Evolutionary conservation across 768 basidiomycete genomes (phyloP).

Genomic region (Rhodotorula toruloides): DNA sequence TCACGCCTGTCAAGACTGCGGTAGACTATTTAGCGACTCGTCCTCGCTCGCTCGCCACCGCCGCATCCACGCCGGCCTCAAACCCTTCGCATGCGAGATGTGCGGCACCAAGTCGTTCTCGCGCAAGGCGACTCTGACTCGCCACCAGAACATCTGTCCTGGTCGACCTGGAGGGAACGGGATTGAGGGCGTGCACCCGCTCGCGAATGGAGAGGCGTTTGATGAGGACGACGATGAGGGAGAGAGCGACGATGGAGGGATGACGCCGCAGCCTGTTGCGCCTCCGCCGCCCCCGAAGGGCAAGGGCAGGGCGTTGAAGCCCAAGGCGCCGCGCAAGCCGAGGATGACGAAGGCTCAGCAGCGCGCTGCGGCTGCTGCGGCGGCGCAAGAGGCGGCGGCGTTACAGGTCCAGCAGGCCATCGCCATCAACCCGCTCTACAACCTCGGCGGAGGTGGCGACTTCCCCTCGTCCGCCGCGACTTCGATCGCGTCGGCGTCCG

Average conservation of each 20-base stretch:
- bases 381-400: background rate
- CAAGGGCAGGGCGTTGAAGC: background rate
- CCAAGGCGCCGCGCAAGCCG: background rate
- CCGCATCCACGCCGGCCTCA: constrained; percentile 62
- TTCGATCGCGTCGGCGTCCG: background rate
- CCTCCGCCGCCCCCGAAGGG: background rate
- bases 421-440: constrained; percentile 4
- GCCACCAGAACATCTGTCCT: constrained; percentile 50
- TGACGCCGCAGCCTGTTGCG: background rate
- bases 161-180: background rate
- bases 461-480: background rate
- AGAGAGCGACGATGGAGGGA: background rate
- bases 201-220: background rate
- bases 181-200: background rate
- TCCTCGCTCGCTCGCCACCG: constrained; percentile 84
- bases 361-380: background rate
- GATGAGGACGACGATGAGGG: constrained; percentile 2
- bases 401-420: background rate
- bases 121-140: constrained; percentile 72
- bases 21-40: constrained; percentile 80
- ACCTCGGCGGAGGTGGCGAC: background rate
- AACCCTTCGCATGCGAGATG: constrained; percentile 83
- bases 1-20: constrained; percentile 80
- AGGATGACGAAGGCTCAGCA: background rate
- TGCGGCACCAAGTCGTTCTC: constrained; percentile 83